Base-by-base conservation (phyloP, 169 alveolate species). In the Plasmodium malariae region DNA sequence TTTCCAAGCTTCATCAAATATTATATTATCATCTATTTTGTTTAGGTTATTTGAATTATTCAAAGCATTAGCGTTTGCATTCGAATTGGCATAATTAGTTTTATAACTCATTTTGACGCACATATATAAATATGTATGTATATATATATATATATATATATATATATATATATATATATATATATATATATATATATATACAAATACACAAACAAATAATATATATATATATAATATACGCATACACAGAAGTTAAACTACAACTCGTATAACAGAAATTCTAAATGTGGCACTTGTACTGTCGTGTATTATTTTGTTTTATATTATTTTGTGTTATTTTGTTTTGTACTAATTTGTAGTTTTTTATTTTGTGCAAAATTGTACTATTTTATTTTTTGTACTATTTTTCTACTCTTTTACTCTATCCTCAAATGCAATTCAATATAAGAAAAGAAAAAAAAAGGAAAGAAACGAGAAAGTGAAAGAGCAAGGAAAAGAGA, bases 1-100 rank as follows among this genome's bases (percentile, higher is more conserved):
- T 51, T 86, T 86, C 92, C 92, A 86, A 21, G 55, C 85, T 69
- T 86, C 92, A 72, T 86, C 92, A 59, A 86, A 86, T 57, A 73
- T 72, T 37, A 62, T 28, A 70, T 86, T 86, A 28, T 86, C 92
- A 40, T 86, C 87, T 43, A 86, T 55, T 86, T 86, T 86, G 51
- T 65, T 86, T 69, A 57, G 28, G 32, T 54, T 86, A 37, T 37
- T 69, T 12, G 92, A 68, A 59, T 59, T 86, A 86, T 86, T 86
- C 92, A 86, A 55, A 65, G 80, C 57, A 55, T 73, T 73, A 34
- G 68, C 45, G 24, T 68, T 68, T 17, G 48, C 86, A 63, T 86
- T 86, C n/a, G 83, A 48, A 17, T 74, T 34, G 76, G 87, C 48
- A 62, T 74, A 86, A 37, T 86, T 86, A 21, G 92, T 69, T 59